Conservation (phyloP, 2,329 filamentous ascomycete genomes). For the Botrytis byssoidea region DNA sequence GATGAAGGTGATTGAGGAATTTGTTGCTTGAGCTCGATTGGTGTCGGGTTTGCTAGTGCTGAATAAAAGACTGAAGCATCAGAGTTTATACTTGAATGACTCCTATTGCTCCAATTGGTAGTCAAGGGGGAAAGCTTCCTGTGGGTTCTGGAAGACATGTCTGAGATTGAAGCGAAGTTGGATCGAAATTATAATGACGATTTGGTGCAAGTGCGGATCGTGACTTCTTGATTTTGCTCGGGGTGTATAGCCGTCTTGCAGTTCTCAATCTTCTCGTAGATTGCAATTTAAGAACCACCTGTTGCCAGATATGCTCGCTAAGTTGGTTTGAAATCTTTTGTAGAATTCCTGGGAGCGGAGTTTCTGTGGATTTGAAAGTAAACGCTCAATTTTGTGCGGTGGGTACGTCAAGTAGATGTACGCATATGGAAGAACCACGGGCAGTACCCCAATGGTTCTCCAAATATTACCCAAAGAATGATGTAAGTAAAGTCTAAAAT, state of each 20-base stretch:
- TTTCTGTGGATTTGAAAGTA: conserved; percentile 11
- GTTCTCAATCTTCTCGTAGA: not conserved
- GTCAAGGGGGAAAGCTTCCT: conserved; percentile 27
- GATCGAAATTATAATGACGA: conserved; percentile 4
- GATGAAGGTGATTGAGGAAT: conserved; percentile 22
- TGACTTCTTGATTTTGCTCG: not conserved
- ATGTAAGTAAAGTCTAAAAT: conserved; percentile 6
- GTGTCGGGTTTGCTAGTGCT: conserved; percentile 28
- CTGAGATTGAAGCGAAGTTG: conserved; percentile 15
- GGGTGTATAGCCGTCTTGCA: not conserved
- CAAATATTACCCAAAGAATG: conserved; percentile 9
- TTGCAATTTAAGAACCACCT: conserved; percentile 7
- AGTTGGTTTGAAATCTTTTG: not conserved
- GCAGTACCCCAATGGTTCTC: conserved; percentile 1
- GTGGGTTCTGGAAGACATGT: conserved; percentile 28
- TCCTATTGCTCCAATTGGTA: conserved; percentile 31
- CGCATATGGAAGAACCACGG: conserved; percentile 11
- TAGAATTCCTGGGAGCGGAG: not conserved
- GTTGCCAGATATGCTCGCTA: not conserved
- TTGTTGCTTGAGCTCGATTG: conserved; percentile 27
- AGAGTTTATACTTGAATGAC: conserved; percentile 34
- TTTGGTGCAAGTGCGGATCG: conserved; percentile 6
- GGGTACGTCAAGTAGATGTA: conserved; percentile 8
- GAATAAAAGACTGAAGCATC: conserved; percentile 37
- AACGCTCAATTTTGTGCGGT: conserved; percentile 3